phyloP scores from a whole-genome alignment of 768 basidiomycete genomes.

The Serendipita vermifera region DNA sequence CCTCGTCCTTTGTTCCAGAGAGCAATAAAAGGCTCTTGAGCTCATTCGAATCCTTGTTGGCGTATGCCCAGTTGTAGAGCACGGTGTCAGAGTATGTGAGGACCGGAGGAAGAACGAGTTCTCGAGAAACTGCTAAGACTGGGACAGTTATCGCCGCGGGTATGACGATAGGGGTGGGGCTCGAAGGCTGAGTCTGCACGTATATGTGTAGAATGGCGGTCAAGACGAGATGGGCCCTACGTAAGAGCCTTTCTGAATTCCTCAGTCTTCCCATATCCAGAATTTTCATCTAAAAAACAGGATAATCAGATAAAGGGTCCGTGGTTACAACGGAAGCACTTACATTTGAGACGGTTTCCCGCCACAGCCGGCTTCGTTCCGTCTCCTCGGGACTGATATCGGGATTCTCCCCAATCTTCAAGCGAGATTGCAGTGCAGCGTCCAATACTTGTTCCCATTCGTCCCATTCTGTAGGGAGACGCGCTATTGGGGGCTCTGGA shows the following conservation, averaged over 20 bases:
- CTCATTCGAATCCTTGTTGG: slow-evolving; percentile 35
- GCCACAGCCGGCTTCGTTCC: slow-evolving; percentile 52
- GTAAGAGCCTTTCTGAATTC: slow-evolving; percentile 39
- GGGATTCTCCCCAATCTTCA: slow-evolving; percentile 52
- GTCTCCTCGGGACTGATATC: slow-evolving; percentile 36
- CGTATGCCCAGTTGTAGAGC: slow-evolving; percentile 56
- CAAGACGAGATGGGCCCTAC: slow-evolving; percentile 80
- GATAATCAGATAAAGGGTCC: slow-evolving; percentile 10
- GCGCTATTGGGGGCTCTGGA: slow-evolving; percentile 49
- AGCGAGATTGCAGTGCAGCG: slow-evolving; percentile 31
- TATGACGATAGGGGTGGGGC: slow-evolving; percentile 35
- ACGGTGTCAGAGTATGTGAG: slow-evolving; percentile 88
- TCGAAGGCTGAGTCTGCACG: slow-evolving; percentile 56
- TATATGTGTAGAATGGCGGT: slow-evolving; percentile 86
- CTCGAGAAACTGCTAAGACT: slow-evolving; percentile 50
- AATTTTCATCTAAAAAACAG: slow-evolving; percentile 47
- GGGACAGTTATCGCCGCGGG: slow-evolving; percentile 63
- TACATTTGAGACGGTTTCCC: slow-evolving; percentile 47
- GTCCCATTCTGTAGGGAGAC: slow-evolving; percentile 51
- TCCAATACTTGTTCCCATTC: slow-evolving; percentile 57
- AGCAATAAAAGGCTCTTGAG: slow-evolving; percentile 55
- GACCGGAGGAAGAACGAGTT: slow-evolving; percentile 73
- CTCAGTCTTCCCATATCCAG: slow-evolving; percentile 44
- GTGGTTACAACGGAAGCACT: slow-evolving; percentile 22
- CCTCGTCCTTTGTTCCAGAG: slow-evolving; percentile 67